phyloP scores from a whole-genome alignment of 164 flowering plant genomes.

The Amborella trichopoda region DNA sequence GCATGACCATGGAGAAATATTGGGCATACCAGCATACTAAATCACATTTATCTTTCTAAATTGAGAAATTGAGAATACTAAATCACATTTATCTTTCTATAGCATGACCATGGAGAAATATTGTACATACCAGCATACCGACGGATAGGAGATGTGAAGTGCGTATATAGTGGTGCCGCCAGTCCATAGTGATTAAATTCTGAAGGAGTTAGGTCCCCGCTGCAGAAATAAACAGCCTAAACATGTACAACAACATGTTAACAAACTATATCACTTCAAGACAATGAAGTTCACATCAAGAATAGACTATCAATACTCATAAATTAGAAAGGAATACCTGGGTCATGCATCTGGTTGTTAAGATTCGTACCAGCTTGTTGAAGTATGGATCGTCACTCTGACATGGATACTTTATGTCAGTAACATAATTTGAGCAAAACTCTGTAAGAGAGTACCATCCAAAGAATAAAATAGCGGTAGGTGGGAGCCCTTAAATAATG shows the following conservation, averaged over 20 bases:
- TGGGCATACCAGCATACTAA: conserved; percentile 82
- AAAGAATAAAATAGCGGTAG: no score
- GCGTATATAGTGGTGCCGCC: conserved; percentile 87
- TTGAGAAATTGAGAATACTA: no score
- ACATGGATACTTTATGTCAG: conserved; percentile 3
- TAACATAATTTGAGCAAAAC: no score
- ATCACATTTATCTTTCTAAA: not conserved
- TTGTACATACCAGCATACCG: conserved; percentile 87
- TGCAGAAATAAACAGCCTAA: conserved; percentile 97
- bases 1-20: not conserved
- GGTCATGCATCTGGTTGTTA: conserved; percentile 99
- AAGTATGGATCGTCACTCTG: conserved; percentile 97
- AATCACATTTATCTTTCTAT: not conserved
- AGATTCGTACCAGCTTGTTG: conserved; percentile 82
- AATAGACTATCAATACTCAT: not conserved
- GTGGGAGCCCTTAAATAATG: no score
- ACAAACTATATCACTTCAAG: not conserved
- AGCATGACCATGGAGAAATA: not conserved
- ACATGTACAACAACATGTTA: not conserved
- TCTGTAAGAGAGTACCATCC: no score
- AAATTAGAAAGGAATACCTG: conserved; percentile 49
- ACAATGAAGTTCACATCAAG: not conserved
- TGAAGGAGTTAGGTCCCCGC: conserved; percentile 92
- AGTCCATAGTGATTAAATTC: conserved; percentile 94
- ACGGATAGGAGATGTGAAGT: conserved; percentile 96